phyloP scores from a whole-genome alignment of 2,329 filamentous ascomycete genomes.

The Diaporthe aspalathi region DNA sequence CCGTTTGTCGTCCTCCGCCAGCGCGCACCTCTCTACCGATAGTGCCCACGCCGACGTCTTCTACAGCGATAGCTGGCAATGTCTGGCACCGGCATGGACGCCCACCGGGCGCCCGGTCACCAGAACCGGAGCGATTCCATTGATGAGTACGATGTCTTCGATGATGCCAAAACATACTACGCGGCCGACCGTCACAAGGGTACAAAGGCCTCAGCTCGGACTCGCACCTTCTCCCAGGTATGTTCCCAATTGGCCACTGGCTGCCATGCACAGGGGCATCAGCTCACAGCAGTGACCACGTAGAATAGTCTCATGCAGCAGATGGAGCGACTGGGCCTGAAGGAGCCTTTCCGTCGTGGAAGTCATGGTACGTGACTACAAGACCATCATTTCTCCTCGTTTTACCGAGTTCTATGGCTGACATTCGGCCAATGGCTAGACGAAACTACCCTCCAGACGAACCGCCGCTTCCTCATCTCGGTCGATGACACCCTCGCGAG shows the following conservation, averaged over 20 bases:
- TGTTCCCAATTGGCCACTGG: conserved; percentile 25
- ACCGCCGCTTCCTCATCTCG: conserved; percentile 84
- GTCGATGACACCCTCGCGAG: conserved; percentile 86
- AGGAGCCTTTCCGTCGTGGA: conserved; percentile 67
- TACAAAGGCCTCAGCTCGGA: conserved; percentile 59
- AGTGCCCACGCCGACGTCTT: conserved; percentile 14
- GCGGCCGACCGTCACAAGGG: conserved; percentile 65
- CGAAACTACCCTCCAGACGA: conserved; percentile 73
- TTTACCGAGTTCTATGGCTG: conserved; percentile 19
- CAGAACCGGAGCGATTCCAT: conserved; percentile 49
- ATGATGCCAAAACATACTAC: conserved; percentile 71
- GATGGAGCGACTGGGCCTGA: conserved; percentile 62
- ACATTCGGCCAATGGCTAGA: conserved; percentile 63
- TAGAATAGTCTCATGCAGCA: conserved; percentile 67
- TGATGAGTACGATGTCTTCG: conserved; percentile 62
- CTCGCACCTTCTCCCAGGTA: conserved; percentile 69
- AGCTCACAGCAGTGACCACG: conserved; percentile 45
- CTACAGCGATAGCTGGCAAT: conserved; percentile 30
- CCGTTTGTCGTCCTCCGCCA: background rate
- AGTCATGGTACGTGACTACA: conserved; percentile 63
- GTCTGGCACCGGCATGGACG: conserved; percentile 33
- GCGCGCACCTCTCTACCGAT: background rate
- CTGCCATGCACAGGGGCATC: conserved; percentile 2
- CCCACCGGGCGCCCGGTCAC: conserved; percentile 28
- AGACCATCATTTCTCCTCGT: background rate